Conservation (phyloP, 176 grass and related monocot species). For the Ananas comosus region DNA sequence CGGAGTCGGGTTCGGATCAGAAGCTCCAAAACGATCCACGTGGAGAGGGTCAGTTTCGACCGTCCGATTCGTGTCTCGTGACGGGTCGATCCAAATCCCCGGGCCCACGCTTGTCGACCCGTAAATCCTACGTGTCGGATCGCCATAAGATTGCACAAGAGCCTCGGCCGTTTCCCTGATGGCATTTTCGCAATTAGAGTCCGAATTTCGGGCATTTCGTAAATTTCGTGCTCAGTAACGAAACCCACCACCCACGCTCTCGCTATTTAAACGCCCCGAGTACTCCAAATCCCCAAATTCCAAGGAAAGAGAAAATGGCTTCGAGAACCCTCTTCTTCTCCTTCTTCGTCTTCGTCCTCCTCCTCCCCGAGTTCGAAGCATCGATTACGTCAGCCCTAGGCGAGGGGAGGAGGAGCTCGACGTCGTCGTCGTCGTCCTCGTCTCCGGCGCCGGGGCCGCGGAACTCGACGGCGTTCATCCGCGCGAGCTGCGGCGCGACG, state of each 20-base stretch:
- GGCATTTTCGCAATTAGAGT: no score
- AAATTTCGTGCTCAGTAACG: background rate
- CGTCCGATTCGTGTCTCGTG: background rate
- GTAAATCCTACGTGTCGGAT: background rate
- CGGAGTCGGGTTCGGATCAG: no score
- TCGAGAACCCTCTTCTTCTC: background rate
- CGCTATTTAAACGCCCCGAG: background rate
- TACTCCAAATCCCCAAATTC: background rate
- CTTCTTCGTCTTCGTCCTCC: background rate
- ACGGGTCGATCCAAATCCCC: background rate
- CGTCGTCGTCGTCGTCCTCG: background rate
- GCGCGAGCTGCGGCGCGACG: conserved; percentile 21
- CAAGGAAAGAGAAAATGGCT: background rate
- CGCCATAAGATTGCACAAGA: background rate
- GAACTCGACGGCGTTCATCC: conserved; percentile 21
- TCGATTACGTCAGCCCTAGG: background rate
- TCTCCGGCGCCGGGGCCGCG: background rate
- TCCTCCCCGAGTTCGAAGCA: background rate
- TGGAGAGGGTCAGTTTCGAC: background rate
- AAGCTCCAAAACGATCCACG: no score
- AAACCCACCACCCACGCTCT: background rate
- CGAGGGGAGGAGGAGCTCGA: background rate
- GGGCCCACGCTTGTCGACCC: background rate
- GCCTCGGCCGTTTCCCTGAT: background rate
- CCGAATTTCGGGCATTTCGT: no score